phyloP scores from a whole-genome alignment of 257 asterid species.

The Ajuga chamaepitys region DNA sequence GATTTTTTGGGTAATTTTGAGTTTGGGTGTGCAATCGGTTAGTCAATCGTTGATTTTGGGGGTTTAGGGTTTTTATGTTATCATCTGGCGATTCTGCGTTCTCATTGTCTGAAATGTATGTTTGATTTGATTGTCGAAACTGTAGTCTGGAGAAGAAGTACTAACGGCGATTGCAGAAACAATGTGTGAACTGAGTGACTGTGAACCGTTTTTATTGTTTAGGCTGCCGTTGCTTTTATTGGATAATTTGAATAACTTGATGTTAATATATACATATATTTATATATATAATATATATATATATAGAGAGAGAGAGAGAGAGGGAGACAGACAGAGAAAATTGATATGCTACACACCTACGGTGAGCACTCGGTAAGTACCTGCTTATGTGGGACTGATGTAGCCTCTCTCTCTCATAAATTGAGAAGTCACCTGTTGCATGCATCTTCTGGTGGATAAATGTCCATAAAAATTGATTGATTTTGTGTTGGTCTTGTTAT shows the following conservation, averaged over 20 bases:
- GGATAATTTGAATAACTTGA: too few relatives aligned
- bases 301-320: too few relatives aligned
- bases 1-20: constrained; percentile 1
- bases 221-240: neutral
- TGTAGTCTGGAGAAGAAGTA: constrained; percentile 1
- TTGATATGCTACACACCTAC: too few relatives aligned
- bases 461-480: neutral
- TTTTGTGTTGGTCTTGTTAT: neutral
- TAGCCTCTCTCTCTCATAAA: too few relatives aligned
- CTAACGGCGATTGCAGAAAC: neutral
- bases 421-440: neutral
- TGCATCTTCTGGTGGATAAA: neutral
- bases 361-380: too few relatives aligned
- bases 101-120: neutral
- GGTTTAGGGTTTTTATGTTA: constrained; percentile 8
- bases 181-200: neutral
- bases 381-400: too few relatives aligned
- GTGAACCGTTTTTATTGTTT: neutral
- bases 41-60: constrained; percentile 19
- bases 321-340: too few relatives aligned
- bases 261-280: too few relatives aligned
- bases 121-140: constrained; percentile 1
- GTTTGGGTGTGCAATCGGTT: neutral
- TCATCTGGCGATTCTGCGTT: neutral
- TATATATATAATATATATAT: too few relatives aligned